A percentile compares a stretch with the other conserved stretches of the same genome.
phyloP scores from a whole-genome alignment of 208 protist genomes.

The Balamuthia mandrillaris region DNA sequence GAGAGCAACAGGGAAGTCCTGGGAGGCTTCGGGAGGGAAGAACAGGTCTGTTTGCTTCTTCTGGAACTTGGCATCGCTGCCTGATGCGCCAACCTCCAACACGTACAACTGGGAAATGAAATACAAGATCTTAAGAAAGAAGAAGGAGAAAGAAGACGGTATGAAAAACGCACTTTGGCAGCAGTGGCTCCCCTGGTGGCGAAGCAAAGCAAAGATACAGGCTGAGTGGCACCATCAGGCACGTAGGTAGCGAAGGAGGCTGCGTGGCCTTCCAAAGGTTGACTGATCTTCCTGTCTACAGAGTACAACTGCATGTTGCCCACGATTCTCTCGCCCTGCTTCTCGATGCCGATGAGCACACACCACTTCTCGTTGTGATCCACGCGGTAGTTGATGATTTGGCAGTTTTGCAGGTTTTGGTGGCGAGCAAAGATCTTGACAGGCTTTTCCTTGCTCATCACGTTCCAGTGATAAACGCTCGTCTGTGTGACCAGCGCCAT shows the following conservation, averaged over 20 bases:
- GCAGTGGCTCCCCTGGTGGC: constrained; percentile 80
- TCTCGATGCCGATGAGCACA: constrained; percentile 88
- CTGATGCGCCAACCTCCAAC: constrained; percentile 72
- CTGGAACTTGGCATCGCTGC: constrained; percentile 58
- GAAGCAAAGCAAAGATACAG: constrained; percentile 91
- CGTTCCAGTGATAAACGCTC: constrained; percentile 96
- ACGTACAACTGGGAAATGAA: constrained; percentile 71
- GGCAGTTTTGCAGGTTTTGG: constrained; percentile 78
- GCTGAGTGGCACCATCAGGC: constrained; percentile 60
- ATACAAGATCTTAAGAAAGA: constrained; percentile 21
- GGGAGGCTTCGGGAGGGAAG: constrained; percentile 75
- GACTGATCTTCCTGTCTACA: constrained; percentile 88
- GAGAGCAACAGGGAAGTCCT: constrained; percentile 98
- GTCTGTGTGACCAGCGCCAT: constrained; percentile 92
- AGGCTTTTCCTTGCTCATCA: constrained; percentile 81
- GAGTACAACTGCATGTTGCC: constrained; percentile 95
- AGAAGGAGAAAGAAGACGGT: not conserved
- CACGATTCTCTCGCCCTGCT: constrained; percentile 74
- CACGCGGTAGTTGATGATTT: constrained; percentile 96
- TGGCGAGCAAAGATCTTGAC: constrained; percentile 93
- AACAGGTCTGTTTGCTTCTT: constrained; percentile 76
- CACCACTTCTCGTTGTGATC: constrained; percentile 91
- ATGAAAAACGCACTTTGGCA: constrained; percentile 31
- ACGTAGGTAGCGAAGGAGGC: constrained; percentile 82
- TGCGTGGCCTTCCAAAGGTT: constrained; percentile 94